phyloP scores from a whole-genome alignment of 2,329 filamentous ascomycete genomes.

The Triangularia setosa region DNA sequence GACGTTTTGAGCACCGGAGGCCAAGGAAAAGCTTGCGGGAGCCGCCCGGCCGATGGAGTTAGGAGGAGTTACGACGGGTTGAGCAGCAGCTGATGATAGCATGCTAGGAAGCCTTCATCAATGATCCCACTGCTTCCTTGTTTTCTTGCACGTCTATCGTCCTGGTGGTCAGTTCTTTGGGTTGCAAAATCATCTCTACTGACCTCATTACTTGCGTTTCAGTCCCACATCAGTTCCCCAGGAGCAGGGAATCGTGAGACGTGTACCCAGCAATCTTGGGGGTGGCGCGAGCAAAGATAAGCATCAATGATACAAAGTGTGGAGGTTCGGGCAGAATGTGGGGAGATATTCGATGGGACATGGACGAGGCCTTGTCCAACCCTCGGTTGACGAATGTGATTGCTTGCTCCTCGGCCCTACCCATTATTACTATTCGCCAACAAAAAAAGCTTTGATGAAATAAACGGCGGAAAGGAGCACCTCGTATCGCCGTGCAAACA shows the following conservation, averaged over 20 bases:
- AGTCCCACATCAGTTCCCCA: neutral
- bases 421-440: neutral
- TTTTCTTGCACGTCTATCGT: neutral
- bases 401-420: neutral
- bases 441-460: neutral
- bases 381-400: conserved; percentile 2
- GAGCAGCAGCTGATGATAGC: neutral
- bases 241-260: conserved; percentile 10
- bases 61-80: neutral
- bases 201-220: neutral
- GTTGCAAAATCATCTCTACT: neutral
- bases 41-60: neutral
- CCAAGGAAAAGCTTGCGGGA: neutral
- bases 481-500: neutral
- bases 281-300: conserved; percentile 25
- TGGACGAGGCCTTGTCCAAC: neutral
- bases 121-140: neutral
- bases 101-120: neutral
- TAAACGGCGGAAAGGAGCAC: neutral
- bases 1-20: neutral
- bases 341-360: conserved; percentile 7
- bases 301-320: conserved; percentile 19
- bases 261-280: conserved; percentile 20
- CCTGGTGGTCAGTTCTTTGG: neutral
- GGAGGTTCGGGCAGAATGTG: conserved; percentile 15